Percentiles rank a stretch among this genome's conserved stretches.
Evolutionary conservation across 805 yeast species (phyloP).

Genomic region (Yamadazyma ubonensis): DNA sequence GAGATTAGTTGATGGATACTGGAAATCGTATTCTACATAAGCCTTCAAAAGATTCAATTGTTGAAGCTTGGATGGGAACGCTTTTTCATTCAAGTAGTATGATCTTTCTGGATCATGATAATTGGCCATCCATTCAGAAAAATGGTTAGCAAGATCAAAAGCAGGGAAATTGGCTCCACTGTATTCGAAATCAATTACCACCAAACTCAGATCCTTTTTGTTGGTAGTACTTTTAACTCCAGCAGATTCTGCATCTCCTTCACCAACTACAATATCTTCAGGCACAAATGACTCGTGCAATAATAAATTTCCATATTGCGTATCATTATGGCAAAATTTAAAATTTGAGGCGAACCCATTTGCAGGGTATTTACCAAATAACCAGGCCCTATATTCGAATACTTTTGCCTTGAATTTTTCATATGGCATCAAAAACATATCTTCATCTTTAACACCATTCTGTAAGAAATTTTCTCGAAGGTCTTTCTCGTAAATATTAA

Average conservation of each 20-base stretch:
- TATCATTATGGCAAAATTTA: constrained; percentile 92
- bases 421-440: constrained; percentile 48
- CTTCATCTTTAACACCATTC: constrained; percentile 30
- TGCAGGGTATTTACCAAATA: constrained; percentile 50
- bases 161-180: constrained; percentile 90
- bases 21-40: constrained; percentile 66
- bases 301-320: constrained; percentile 92
- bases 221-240: constrained; percentile 28
- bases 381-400: constrained; percentile 58
- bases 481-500: constrained; percentile 45
- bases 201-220: constrained; percentile 53
- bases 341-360: constrained; percentile 46
- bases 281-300: constrained; percentile 58
- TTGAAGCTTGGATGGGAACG: constrained; percentile 68
- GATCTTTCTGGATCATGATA: constrained; percentile 61
- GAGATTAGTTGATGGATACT: constrained; percentile 33
- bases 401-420: constrained; percentile 49
- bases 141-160: constrained; percentile 88
- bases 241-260: constrained; percentile 7
- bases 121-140: constrained; percentile 96
- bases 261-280: constrained; percentile 29
- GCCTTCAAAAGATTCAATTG: constrained; percentile 69
- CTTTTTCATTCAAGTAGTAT: constrained; percentile 52
- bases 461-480: constrained; percentile 27
- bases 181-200: constrained; percentile 95